Evolutionary conservation across 2,329 filamentous ascomycete species (phyloP), one percentile per base, ranked within the genome.

Genomic region (Clonostachys solani): DNA sequence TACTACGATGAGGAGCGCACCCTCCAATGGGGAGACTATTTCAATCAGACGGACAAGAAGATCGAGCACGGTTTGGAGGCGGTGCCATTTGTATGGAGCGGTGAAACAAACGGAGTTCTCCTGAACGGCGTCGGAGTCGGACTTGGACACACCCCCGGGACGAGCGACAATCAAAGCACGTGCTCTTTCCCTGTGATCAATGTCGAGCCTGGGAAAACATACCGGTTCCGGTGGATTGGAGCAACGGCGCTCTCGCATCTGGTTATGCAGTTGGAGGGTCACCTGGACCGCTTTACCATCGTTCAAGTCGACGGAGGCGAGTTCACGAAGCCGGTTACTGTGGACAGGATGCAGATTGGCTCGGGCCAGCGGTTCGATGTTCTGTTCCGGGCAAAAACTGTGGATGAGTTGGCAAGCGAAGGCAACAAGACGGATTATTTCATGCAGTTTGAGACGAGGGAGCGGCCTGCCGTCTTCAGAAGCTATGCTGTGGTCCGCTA

Each of bases 1-100:
- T 38, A 72, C 1, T 87, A 84, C 52, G 80, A 87, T 47, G 82
- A 78, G 3, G 84, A 87, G 23, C 68, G 75, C 0, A 71, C 79
- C 4, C 48, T 87, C 3, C 59, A 72, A 12, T 60, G 86, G 3
- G 67, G 72, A 5, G 84, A 87, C 52, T 75, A 78, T 52, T 87
- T 79, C 59, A 68, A 67, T 35, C 72, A 75, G 45, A 71, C 72
- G 1, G 81, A 87, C 50, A 48, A 67, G 0, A 57, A 60, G 0
- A 75, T 87, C 29, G 73, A 77, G 47, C 49, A 64, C 0, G 79
- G 75, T 0, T 65, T 87, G 2, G 54, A 60, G 0, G 67, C 65
- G 3, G 62, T 60, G 3, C 77, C 78, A 0, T 79, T 84, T 50
- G 57, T 60, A 8, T 87, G 79, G 77, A 71, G 73, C 2, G 83